Percentiles rank a stretch among this genome's conserved stretches.
Conservation (phyloP, 768 basidiomycete species). For the Xerocomus spinulosus region DNA sequence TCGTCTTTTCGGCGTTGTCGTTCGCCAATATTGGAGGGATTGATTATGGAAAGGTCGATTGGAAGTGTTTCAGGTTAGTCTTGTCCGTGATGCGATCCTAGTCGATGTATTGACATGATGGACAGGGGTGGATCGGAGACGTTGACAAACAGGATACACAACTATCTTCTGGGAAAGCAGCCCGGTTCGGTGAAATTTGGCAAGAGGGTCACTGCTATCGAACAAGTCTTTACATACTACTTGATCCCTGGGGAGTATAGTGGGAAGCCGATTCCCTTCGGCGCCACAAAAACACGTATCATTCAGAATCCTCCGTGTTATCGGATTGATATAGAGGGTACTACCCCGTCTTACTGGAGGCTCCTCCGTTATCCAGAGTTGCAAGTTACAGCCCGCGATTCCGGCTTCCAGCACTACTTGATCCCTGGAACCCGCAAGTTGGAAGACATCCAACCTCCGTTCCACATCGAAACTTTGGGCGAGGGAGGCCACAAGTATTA, state of each 20-base stretch:
- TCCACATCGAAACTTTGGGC: too few relatives aligned
- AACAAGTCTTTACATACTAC: background rate
- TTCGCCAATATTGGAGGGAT: constrained; percentile 14
- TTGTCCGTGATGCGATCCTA: background rate
- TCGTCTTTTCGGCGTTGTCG: constrained; percentile 27
- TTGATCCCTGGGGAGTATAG: background rate
- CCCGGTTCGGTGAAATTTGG: too few relatives aligned
- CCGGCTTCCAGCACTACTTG: too few relatives aligned
- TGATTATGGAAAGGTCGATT: constrained; percentile 21
- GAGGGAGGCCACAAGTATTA: too few relatives aligned
- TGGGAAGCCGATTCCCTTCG: background rate
- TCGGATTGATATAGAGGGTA: background rate
- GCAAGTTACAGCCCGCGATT: background rate
- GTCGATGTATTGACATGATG: background rate
- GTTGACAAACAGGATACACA: background rate
- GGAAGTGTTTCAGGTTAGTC: constrained; percentile 30
- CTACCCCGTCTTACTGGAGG: background rate
- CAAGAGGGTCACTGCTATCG: background rate
- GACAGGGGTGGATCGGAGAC: background rate
- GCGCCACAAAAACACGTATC: background rate
- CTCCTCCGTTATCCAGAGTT: background rate
- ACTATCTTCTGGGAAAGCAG: background rate
- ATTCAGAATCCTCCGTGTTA: background rate
- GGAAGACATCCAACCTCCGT: too few relatives aligned
- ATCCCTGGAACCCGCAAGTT: too few relatives aligned